These are phyloP conservation scores for Coemansia sp. DNA, from an alignment of 192 early-diverging fungal species.

Conservation along the genomic window DNA sequence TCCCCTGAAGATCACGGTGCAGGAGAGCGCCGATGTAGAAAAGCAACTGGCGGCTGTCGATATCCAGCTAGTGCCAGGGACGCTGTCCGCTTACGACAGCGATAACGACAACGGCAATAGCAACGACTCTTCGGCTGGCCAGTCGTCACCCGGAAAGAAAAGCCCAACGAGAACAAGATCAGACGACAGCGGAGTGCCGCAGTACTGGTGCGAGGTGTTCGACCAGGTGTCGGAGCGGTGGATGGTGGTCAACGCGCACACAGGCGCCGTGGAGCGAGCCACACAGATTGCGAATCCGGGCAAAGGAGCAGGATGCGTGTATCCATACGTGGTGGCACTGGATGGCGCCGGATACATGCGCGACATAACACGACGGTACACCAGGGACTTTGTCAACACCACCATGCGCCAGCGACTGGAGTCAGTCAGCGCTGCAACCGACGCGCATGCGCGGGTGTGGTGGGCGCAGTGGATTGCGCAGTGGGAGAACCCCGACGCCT, in stretches of 20 bases:
- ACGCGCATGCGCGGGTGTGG: conserved; percentile 31
- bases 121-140: background rate
- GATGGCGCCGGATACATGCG: conserved; percentile 16
- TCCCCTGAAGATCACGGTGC: conserved; percentile 33
- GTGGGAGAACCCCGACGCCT: conserved; percentile 20
- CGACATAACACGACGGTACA: conserved; percentile 48
- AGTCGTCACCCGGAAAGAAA: background rate
- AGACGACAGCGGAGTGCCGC: conserved; percentile 24
- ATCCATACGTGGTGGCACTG: conserved; percentile 29
- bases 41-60: background rate
- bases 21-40: conserved; percentile 31
- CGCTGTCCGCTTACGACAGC: background rate
- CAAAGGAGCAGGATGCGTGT: background rate
- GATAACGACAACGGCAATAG: background rate
- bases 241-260: conserved; percentile 50
- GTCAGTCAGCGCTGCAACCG: conserved; percentile 11
- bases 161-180: background rate
- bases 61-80: conserved; percentile 1
- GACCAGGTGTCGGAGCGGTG: conserved; percentile 54
- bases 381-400: conserved; percentile 37
- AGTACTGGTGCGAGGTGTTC: conserved; percentile 71
- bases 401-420: conserved; percentile 50
- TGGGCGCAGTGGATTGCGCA: conserved; percentile 44
- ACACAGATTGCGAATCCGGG: conserved; percentile 5
- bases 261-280: conserved; percentile 24